Evolutionary conservation across 257 asterid genomes (phyloP).

Genomic region (Orobanche coerulescens): DNA sequence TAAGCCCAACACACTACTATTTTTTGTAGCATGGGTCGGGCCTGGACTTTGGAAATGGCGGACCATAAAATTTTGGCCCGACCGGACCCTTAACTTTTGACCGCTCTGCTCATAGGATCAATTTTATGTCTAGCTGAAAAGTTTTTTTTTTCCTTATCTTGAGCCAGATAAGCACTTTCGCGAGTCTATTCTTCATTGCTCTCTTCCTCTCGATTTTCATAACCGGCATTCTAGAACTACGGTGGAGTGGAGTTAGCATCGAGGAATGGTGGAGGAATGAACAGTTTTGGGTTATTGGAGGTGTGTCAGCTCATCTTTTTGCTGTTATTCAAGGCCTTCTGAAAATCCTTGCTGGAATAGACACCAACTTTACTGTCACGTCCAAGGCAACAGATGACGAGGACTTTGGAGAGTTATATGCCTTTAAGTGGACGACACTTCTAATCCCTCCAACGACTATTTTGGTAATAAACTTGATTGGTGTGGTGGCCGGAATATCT

Average conservation of each 20-base stretch:
- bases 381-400: constrained; percentile 77
- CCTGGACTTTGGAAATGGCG: no score
- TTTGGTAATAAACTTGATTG: constrained; percentile 70
- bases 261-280: constrained; percentile 99
- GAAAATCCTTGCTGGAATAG: constrained; percentile 78
- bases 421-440: constrained; percentile 91
- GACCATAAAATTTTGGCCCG: no score
- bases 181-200: constrained; percentile 87
- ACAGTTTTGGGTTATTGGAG: constrained; percentile 98
- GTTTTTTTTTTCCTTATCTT: constrained; percentile 10
- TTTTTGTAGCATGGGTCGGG: no score
- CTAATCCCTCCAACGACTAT: constrained; percentile 89
- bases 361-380: constrained; percentile 85
- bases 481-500: constrained; percentile 87
- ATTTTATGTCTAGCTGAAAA: neutral
- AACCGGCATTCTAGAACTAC: constrained; percentile 79
- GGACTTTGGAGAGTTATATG: constrained; percentile 73
- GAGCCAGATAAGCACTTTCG: constrained; percentile 76
- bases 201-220: constrained; percentile 75
- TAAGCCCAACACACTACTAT: no score
- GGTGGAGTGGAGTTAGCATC: constrained; percentile 94
- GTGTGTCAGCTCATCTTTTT: constrained; percentile 81
- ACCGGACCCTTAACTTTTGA: no score
- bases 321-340: constrained; percentile 80
- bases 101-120: no score